Evolutionary conservation across 1,284 basidiomycete genomes (phyloP), one percentile per base, ranked within the genome.

Genomic region (Apiotrichum siamense): DNA sequence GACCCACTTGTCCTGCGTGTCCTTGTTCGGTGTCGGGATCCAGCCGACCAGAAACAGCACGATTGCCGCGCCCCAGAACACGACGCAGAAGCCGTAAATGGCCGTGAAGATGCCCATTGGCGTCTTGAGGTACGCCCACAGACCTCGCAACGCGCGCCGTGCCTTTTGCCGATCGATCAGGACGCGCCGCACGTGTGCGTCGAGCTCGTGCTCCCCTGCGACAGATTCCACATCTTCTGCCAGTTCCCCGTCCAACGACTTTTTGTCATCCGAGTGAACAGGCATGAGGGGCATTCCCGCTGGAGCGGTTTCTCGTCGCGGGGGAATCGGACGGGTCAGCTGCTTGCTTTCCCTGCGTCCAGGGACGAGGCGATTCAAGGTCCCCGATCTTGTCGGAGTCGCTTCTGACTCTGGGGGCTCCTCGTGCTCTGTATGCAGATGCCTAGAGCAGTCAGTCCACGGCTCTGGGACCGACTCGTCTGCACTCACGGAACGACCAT

Each of bases 61-160:
- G 58, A 91, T 85, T 5, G 84, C 87, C 60, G 91, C 88, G 0
- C 88, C 88, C 74, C 91, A 92, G 36, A 92, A 83, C 3, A 80
- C 86, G 2, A 83, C 81, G 29, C 82, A 67, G 65, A 91, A 87
- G 0, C 88, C 88, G 70, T 91, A 92, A 17, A 91, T 81, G 5
- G 81, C 85, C 1, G 82, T 81, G 39, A 88, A 74, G 24, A 65
- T 82, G 64, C 87, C 88, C 59, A 77, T 70, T 1, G 77, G 77
- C 38, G 88, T 92, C 75, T 87, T 88, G 54, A 90, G 70, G 64
- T 88, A 92, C 1, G 84, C 80, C 87, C 87, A 88, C 2, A 91
- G 76, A 7, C 88, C 88, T 58, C 78, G 77, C 63, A 87, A 71
- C 0, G 79, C 82, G 11, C 84, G 77, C 48, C 80, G 78, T 43